Percentiles rank a stretch among this genome's conserved stretches.
phyloP scores from a whole-genome alignment of 352 stramenopile species.

The Pythium angustatum region DNA sequence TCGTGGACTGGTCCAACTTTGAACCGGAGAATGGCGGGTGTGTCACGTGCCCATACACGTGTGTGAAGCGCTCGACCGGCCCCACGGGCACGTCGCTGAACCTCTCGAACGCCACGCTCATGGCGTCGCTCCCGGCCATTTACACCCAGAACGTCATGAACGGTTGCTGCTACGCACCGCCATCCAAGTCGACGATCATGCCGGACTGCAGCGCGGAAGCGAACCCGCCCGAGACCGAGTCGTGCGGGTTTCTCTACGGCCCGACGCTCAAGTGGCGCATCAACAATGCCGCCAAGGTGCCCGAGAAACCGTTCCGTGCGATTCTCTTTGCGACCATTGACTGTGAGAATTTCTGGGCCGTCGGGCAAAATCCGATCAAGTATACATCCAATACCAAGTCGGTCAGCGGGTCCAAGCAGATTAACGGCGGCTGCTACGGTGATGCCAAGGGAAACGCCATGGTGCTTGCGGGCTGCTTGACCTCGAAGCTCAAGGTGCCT shows the following conservation, averaged over 20 bases:
- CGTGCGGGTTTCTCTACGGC: conserved; percentile 83
- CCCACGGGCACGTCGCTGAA: conserved; percentile 83
- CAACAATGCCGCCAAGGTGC: conserved; percentile 50
- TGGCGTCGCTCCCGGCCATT: conserved; percentile 65
- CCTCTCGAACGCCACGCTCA: conserved; percentile 70
- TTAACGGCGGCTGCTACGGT: conserved; percentile 85
- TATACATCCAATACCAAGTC: conserved; percentile 72
- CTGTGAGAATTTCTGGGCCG: conserved; percentile 85
- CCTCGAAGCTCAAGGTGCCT: conserved; percentile 53
- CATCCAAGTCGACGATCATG: conserved; percentile 43
- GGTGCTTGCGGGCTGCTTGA: conserved; percentile 82
- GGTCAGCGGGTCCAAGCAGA: conserved; percentile 78
- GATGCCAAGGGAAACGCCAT: conserved; percentile 55
- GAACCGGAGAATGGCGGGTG: conserved; percentile 71
- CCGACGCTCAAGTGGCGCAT: conserved; percentile 86
- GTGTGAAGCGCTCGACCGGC: conserved; percentile 65
- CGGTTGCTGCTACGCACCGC: conserved; percentile 77
- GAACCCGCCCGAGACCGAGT: conserved; percentile 56
- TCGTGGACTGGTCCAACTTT: conserved; percentile 84
- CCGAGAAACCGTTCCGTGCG: conserved; percentile 41
- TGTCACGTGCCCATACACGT: conserved; percentile 88
- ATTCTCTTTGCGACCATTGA: conserved; percentile 86
- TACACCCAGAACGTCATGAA: conserved; percentile 70
- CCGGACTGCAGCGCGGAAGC: conserved; percentile 66
- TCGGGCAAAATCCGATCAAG: conserved; percentile 73